Conservation (phyloP, 1,284 basidiomycete species). For the Irpex sp. region DNA sequence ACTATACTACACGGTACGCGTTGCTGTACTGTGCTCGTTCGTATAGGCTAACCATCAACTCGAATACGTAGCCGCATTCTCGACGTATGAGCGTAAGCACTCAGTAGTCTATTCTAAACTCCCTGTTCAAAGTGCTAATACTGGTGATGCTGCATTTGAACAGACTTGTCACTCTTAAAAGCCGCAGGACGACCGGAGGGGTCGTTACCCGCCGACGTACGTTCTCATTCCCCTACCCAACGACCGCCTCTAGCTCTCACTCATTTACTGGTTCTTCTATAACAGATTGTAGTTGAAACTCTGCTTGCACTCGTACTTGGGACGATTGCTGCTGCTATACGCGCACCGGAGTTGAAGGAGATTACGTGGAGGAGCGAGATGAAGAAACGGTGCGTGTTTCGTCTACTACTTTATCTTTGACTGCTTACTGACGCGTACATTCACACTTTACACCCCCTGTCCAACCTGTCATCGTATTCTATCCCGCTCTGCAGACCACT, state of each 20-base stretch:
- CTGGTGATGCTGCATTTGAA: neutral
- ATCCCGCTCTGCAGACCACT: slow-evolving; percentile 46
- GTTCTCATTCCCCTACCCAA: slow-evolving; percentile 16
- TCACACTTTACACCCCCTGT: too few relatives aligned
- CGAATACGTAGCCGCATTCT: slow-evolving; percentile 38
- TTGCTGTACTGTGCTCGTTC: neutral
- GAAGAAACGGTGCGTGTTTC: slow-evolving; percentile 57
- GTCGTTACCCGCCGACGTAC: slow-evolving; percentile 56
- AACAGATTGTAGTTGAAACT: slow-evolving; percentile 69
- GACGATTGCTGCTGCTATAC: slow-evolving; percentile 64
- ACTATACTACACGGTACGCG: slow-evolving; percentile 26
- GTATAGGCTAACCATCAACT: slow-evolving; percentile 5
- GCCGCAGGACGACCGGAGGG: slow-evolving; percentile 66
- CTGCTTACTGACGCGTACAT: neutral
- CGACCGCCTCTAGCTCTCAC: neutral
- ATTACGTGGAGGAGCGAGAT: slow-evolving; percentile 90
- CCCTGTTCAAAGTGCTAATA: neutral
- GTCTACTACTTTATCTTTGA: neutral
- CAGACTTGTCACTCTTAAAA: slow-evolving; percentile 71
- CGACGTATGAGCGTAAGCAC: slow-evolving; percentile 60
- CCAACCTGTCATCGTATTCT: neutral
- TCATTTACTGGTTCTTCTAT: neutral
- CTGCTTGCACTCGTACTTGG: slow-evolving; percentile 61
- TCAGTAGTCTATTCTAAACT: neutral
- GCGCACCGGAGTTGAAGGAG: slow-evolving; percentile 66